Evolutionary conservation across 495 filamentous ascomycete species (phyloP), one percentile per base, ranked within the genome.

Genomic region (Melanomma pulvis-pyrius): DNA sequence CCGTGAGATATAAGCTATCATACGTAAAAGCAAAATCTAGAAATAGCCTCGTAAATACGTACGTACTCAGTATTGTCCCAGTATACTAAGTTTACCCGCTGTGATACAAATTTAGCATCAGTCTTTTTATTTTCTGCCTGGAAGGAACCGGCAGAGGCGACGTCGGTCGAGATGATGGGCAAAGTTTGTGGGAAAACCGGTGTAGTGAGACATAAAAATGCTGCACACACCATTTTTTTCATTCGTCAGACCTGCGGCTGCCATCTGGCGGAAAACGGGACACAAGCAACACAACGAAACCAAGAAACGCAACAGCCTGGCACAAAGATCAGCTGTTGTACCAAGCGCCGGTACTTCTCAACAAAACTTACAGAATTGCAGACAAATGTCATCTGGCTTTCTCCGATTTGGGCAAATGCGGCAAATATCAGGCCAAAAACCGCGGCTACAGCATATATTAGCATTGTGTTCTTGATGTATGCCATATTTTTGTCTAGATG

Each of bases 361-460:
- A 19, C 13, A 2, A 17, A 13, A 48, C 39, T 17, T 48, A 60
- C 82, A 1, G 80, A 82, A 63, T 86, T 86, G 59, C 75, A 81
- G 54, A 79, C 79, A 67, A 86, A 86, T 0, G 82, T 83, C 28
- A 83, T 69, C 60, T 82, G 76, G 0, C 79, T 72, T 71, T 79
- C 77, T 4, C 81, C 83, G 0, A 78, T 54, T 46, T 78, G 74
- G 0, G 84, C 81, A 49, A 86, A 75, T 0, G 77, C 79, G 0
- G 83, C 75, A 70, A 85, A 85, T 0, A 84, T 76, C 41, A 84
- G 73, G 0, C 84, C 84, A 65, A 86, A 86, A 15, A 86, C 58
- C 7, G 79, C 80, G 50, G 82, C 79, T 12, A 19, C 19, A 59
- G 8, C 30, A 51, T 9, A 25, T 8, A 28, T 65, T 28, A 65